A percentile compares a stretch with the other conserved stretches of the same genome.
Evolutionary conservation across 345 rosid species (phyloP).

Genomic region (Populus simonii): DNA sequence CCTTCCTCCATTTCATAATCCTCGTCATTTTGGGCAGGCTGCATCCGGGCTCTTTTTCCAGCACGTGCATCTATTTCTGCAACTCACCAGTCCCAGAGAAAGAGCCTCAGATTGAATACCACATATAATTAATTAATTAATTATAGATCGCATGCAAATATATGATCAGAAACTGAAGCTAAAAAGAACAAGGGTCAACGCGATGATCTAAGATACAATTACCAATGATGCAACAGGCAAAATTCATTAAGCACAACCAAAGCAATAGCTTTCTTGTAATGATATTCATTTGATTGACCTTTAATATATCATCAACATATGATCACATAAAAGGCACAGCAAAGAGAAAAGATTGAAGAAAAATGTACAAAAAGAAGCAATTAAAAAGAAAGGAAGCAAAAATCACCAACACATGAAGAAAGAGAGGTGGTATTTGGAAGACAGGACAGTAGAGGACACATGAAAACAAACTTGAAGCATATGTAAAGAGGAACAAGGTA

Average conservation of each 20-base stretch:
- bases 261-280: not conserved
- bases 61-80: constrained; percentile 60
- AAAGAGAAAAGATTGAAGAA: not conserved
- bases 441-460: not conserved
- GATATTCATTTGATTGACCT: not conserved
- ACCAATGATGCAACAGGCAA: not conserved
- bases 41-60: constrained; percentile 73
- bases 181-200: constrained; percentile 5
- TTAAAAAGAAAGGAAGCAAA: not conserved
- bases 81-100: constrained; percentile 23
- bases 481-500: not conserved
- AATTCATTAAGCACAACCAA: not conserved
- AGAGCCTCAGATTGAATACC: constrained; percentile 11
- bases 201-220: not conserved
- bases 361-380: not conserved
- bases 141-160: constrained; percentile 1
- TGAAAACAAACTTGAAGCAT: not conserved
- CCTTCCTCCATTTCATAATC: constrained; percentile 57
- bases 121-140: not conserved
- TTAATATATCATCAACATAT: not conserved
- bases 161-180: not conserved
- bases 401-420: not conserved
- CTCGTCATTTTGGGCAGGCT: constrained; percentile 61
- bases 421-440: not conserved
- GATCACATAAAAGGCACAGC: not conserved